Percentiles rank a stretch among this genome's conserved stretches.
phyloP scores from a whole-genome alignment of 2,329 filamentous ascomycete genomes.

The Aspergillus fructus region DNA sequence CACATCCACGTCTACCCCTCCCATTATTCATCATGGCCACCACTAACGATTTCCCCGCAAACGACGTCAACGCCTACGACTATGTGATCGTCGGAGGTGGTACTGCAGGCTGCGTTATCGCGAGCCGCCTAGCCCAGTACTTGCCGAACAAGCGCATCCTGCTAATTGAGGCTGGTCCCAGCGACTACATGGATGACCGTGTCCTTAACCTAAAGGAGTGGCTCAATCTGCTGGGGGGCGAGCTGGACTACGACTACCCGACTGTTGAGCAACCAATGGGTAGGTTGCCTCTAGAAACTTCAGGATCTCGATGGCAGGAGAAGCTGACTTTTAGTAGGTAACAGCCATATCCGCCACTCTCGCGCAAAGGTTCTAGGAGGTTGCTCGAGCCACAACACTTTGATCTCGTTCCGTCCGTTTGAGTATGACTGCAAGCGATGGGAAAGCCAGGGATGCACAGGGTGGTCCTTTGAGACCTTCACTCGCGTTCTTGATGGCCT shows the following conservation, averaged over 20 bases:
- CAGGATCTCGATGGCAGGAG: background rate
- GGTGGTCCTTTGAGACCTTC: slow-evolving; percentile 84
- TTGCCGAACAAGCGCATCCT: slow-evolving; percentile 78
- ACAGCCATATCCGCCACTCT: slow-evolving; percentile 88
- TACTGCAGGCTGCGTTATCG: slow-evolving; percentile 82
- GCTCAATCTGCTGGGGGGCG: slow-evolving; percentile 78
- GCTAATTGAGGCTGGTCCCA: slow-evolving; percentile 84
- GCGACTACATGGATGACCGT: slow-evolving; percentile 83
- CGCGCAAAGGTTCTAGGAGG: slow-evolving; percentile 89
- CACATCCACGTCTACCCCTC: background rate
- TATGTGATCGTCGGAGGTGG: slow-evolving; percentile 84
- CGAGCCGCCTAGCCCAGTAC: slow-evolving; percentile 76
- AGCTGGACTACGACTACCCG: slow-evolving; percentile 88
- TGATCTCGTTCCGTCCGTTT: slow-evolving; percentile 90
- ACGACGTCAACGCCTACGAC: slow-evolving; percentile 70
- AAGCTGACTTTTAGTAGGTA: slow-evolving; percentile 53
- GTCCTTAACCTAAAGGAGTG: slow-evolving; percentile 85
- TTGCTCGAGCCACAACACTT: slow-evolving; percentile 90
- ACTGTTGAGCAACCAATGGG: slow-evolving; percentile 84
- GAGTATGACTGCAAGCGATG: slow-evolving; percentile 84
- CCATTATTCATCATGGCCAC: slow-evolving; percentile 54
- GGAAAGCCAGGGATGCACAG: slow-evolving; percentile 76
- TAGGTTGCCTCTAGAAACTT: slow-evolving; percentile 34
- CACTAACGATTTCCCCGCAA: slow-evolving; percentile 64
- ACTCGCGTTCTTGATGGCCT: slow-evolving; percentile 79